Conservation (phyloP, 2,329 filamentous ascomycete genomes). For the Rutstroemia sp. region DNA sequence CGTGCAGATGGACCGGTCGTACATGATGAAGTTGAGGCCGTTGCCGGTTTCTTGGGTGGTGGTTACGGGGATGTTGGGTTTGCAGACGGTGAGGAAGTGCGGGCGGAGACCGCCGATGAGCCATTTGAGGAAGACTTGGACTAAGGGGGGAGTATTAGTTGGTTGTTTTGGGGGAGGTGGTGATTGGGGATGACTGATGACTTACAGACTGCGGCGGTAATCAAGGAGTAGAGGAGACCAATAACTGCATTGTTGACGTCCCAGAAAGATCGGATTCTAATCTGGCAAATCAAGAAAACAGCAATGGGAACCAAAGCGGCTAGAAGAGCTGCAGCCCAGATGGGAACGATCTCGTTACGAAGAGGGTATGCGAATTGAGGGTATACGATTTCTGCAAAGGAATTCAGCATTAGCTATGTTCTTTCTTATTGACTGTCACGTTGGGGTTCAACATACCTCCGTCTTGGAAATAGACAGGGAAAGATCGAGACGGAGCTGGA, state of each 20-base stretch:
- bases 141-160: constrained; percentile 27
- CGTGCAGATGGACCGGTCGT: constrained; percentile 62
- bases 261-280: constrained; percentile 62
- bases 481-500: constrained; percentile 61
- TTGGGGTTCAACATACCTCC: constrained; percentile 29
- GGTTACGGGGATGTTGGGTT: constrained; percentile 43
- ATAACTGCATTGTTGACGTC: constrained; percentile 64
- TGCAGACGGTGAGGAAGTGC: constrained; percentile 64
- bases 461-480: constrained; percentile 58
- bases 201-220: constrained; percentile 51
- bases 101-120: constrained; percentile 67
- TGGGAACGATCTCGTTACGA: constrained; percentile 63
- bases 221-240: constrained; percentile 62
- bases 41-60: constrained; percentile 35
- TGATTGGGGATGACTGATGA: too few species aligned
- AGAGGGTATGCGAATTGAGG: constrained; percentile 63
- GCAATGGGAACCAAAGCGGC: constrained; percentile 57
- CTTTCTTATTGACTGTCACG: too few species aligned
- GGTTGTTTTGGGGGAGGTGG: too few species aligned
- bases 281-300: constrained; percentile 58
- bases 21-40: constrained; percentile 57
- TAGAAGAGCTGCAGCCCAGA: constrained; percentile 61
- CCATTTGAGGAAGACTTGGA: constrained; percentile 71
- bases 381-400: constrained; percentile 49
- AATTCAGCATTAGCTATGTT: too few species aligned